Percentiles rank a stretch among this genome's conserved stretches.
Evolutionary conservation across 768 basidiomycete species (phyloP).

Genomic region (Gymnopilus junonius): DNA sequence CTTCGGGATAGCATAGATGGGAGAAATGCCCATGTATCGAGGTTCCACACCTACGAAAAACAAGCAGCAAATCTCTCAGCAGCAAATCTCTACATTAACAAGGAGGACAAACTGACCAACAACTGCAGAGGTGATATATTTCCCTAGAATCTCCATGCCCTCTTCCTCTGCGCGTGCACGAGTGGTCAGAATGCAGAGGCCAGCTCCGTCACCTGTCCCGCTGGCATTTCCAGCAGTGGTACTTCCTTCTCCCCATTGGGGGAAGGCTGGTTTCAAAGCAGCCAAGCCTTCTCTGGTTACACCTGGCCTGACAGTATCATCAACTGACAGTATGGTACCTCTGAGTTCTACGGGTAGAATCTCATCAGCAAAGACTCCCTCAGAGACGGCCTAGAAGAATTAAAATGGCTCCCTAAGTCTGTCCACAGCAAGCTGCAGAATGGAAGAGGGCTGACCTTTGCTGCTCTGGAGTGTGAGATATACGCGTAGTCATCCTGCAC

Average conservation of each 20-base stretch:
- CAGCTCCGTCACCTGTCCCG: conserved; percentile 93
- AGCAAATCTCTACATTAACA: background rate
- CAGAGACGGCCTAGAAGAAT: conserved; percentile 55
- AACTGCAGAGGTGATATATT: conserved; percentile 79
- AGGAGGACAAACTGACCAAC: conserved; percentile 55
- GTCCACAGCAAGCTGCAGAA: background rate
- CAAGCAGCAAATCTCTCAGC: background rate
- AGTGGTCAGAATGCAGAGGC: conserved; percentile 81
- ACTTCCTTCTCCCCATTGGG: conserved; percentile 69
- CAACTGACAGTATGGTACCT: conserved; percentile 67
- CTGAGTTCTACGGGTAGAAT: conserved; percentile 85
- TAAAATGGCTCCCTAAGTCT: background rate
- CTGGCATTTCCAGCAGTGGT: conserved; percentile 89
- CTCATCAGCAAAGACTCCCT: conserved; percentile 82
- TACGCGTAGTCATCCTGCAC: conserved; percentile 91
- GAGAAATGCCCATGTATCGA: conserved; percentile 77
- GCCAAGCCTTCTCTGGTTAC: conserved; percentile 79
- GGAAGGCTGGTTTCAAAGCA: conserved; percentile 86
- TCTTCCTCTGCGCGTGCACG: conserved; percentile 75
- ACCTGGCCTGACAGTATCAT: conserved; percentile 88
- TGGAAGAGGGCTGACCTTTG: conserved; percentile 43
- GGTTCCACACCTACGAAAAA: conserved; percentile 68
- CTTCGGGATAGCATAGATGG: conserved; percentile 73
- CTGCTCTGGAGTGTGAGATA: conserved; percentile 84
- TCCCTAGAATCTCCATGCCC: conserved; percentile 80